Evolutionary conservation across 208 protist species (phyloP), one percentile per base, ranked within the genome.

Genomic region (Leishmania amazonensis): DNA sequence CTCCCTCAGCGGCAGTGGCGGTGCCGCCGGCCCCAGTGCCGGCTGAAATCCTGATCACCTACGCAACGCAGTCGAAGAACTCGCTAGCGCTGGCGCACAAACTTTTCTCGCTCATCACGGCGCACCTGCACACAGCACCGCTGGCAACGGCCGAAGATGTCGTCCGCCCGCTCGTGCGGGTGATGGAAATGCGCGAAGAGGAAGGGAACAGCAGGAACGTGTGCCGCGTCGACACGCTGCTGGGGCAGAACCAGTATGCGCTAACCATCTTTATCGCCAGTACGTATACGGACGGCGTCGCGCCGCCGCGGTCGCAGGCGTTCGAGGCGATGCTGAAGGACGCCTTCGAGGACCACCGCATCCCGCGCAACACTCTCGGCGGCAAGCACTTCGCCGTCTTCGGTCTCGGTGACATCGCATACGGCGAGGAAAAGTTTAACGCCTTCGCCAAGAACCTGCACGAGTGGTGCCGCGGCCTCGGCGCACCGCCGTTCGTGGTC

Each of bases 381-480:
- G 31, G 87, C 17, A 93, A 87, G 71, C 89, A 89, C 67, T 98
- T 97, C 78, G 88, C 91, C 35, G 70, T 98, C 13, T 98, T 99
- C 85, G 96, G 96, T 15, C 86, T 98, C 19, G 97, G 97, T 47
- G 94, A 98, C 78, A 83, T 89, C 67, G 89, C 89, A 17, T 99
- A 98, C 83, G 93, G 93, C 53, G 83, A 88, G 13, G 71, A 75
- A 28, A 74, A 91, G 78, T 98, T 96, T 85, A 98, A 96, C 81
- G 65, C 80, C 13, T 96, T 97, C 79, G 93, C 89, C 24, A 95
- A 95, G 80, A 78, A 95, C 62, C 54, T 98, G 67, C 84, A 96
- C 60, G 81, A 87, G 79, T 94, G 87, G 87, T 94, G 96, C 70
- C 83, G 85, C 28, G 91, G 88, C 0, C 85, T 98, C 45, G 91